Evolutionary conservation across 495 filamentous ascomycete genomes (phyloP), one percentile per base, ranked within the genome.

Genomic region (Xylaria venustula): DNA sequence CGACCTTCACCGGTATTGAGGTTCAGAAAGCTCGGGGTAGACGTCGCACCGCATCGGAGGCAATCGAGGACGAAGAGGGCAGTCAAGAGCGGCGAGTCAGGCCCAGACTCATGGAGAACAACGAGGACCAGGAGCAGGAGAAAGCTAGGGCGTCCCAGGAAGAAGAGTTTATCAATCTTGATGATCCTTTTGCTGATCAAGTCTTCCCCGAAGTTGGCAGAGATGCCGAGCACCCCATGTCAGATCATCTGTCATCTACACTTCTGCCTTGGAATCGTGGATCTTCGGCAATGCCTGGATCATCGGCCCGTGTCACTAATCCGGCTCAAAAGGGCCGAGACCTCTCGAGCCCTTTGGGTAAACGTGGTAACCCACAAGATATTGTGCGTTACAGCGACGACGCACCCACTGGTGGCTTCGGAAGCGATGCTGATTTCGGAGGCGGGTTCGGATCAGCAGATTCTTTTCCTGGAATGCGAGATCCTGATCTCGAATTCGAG

Each of bases 321-420:
- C 66, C 64, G 25, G 69, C 63, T 14, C 61, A 72, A 46, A 69
- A 73, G 60, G 64, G 62, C 52, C 73, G 73, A 60, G 65, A 73
- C 9, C 68, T 71, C 34, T 73, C 71, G 9, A 79, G 77, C 60
- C 79, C 77, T 9, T 64, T 76, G 0, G 69, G 65, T 26, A 63
- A 63, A 28, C 73, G 71, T n/a, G 69, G 68, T 46, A 59, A 58
- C 20, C 49, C 74, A 22, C 67, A 67, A 19, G 68, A 75, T 41
- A 69, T 76, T 23, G 70, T 73, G 48, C 77, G 71, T 51, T 77
- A 70, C 67, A 79, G 75, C 59, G 78, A 79, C 52, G 70, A 68
- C 28, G 64, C 56, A 1, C 54, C 53, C 15, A 20, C 67, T 37
- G 61, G 53, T 44, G 37, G 34, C 30, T 42, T 60, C 9, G 57